Conservation (phyloP, 1,284 basidiomycete species). For the Lentinula novae-zelandiae region DNA sequence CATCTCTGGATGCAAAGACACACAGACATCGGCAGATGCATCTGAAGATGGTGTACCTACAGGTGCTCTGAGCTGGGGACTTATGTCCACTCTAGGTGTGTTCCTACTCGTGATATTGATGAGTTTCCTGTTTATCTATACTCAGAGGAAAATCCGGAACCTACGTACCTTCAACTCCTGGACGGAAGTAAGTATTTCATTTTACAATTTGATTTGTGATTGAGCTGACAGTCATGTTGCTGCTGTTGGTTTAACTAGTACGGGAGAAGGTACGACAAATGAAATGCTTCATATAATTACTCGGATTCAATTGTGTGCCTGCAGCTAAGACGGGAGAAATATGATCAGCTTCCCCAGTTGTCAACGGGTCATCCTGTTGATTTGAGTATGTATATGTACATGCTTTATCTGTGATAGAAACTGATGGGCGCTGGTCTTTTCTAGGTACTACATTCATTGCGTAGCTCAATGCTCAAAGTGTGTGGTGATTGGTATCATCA, state of each 20-base stretch:
- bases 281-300: background rate
- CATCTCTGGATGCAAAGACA: constrained; percentile 13
- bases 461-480: background rate
- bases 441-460: constrained; percentile 7
- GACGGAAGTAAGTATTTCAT: constrained; percentile 2
- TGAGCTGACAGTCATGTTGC: background rate
- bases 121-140: background rate
- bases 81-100: constrained; percentile 9
- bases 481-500: too few species aligned
- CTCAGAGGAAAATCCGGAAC: constrained; percentile 9
- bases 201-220: background rate
- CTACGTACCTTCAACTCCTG: constrained; percentile 9
- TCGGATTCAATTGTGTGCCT: background rate
- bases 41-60: constrained; percentile 11
- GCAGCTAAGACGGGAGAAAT: constrained; percentile 8
- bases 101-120: background rate
- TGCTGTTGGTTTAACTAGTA: background rate
- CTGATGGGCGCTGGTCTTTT: background rate
- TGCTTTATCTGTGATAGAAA: background rate
- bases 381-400: background rate
- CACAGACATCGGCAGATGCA: constrained; percentile 10
- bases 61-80: constrained; percentile 11
- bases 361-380: constrained; percentile 12
- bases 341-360: constrained; percentile 9
- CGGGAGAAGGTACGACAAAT: constrained; percentile 5